Evolutionary conservation across 129 eudicot genomes (phyloP).

Genomic region (Arctium minus): DNA sequence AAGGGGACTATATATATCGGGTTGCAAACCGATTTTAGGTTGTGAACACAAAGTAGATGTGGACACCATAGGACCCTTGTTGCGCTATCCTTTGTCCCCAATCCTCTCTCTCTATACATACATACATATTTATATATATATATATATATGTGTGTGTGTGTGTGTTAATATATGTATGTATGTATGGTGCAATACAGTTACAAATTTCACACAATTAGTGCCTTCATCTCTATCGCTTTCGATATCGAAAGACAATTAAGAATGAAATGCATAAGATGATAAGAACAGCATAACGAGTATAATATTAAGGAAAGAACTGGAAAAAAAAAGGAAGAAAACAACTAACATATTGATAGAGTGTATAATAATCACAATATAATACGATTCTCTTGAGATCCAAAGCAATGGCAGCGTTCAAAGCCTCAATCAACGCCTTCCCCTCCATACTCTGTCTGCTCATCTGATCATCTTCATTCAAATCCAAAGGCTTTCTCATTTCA

Average conservation of each 20-base stretch:
- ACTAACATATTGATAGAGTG: slow-evolving; percentile 56
- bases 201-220: not conserved
- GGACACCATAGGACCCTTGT: no score
- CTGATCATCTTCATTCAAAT: slow-evolving; percentile 6
- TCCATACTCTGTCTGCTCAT: slow-evolving; percentile 34
- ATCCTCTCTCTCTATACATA: no score
- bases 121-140: no score
- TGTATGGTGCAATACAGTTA: not conserved
- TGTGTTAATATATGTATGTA: no score
- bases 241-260: no score
- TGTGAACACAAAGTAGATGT: no score
- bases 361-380: slow-evolving; percentile 46
- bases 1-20: not conserved
- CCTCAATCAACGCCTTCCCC: slow-evolving; percentile 54
- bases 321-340: not conserved
- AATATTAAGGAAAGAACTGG: not conserved
- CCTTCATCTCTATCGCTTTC: not conserved
- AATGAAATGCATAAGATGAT: not conserved
- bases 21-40: no score
- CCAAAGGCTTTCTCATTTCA: slow-evolving; percentile 54
- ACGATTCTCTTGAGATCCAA: slow-evolving; percentile 49
- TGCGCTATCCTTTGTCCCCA: no score
- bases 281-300: not conserved
- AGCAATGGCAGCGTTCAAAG: slow-evolving; percentile 43
- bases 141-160: no score